Evolutionary conservation across 106 monocot genomes (phyloP).

Genomic region (Triglochin maritima): DNA sequence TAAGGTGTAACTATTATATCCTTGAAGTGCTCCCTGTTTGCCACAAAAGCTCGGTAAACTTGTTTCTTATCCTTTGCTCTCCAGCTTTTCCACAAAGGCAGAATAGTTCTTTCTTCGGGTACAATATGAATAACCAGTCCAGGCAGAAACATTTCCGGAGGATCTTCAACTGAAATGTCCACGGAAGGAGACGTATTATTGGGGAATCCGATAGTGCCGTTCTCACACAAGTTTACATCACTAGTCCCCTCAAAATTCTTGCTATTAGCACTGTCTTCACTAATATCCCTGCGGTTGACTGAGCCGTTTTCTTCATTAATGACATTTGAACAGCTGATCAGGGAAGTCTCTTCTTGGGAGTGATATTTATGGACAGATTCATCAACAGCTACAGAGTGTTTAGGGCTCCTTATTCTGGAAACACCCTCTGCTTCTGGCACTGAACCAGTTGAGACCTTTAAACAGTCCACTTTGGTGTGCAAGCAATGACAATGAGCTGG

Average conservation of each 20-base stretch:
- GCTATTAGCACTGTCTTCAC: background rate
- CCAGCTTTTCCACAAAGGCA: slow-evolving; percentile 67
- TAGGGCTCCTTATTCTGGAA: slow-evolving; percentile 6
- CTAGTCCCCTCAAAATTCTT: slow-evolving; percentile 5
- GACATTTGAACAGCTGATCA: slow-evolving; percentile 4
- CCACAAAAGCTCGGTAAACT: slow-evolving; percentile 52
- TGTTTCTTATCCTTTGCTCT: slow-evolving; percentile 15
- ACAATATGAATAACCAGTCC: slow-evolving; percentile 73
- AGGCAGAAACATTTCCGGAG: slow-evolving; percentile 71
- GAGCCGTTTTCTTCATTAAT: slow-evolving; percentile 6
- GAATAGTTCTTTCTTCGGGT: slow-evolving; percentile 30
- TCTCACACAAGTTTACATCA: slow-evolving; percentile 8
- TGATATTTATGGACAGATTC: slow-evolving; percentile 11
- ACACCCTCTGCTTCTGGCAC: background rate
- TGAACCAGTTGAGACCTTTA: background rate
- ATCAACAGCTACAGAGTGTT: slow-evolving; percentile 11
- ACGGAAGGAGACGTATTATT: slow-evolving; percentile 8
- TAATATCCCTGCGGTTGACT: slow-evolving; percentile 8
- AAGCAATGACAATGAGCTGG: slow-evolving; percentile 18
- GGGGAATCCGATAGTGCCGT: slow-evolving; percentile 2
- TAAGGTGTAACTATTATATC: slow-evolving; percentile 72
- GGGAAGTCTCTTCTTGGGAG: slow-evolving; percentile 6
- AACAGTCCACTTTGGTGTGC: slow-evolving; percentile 1
- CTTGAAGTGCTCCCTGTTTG: slow-evolving; percentile 62
- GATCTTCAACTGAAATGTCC: slow-evolving; percentile 28